Percentiles rank a stretch among this genome's conserved stretches.
These are phyloP conservation scores for Sporothrix luriei DNA, from an alignment of 2,329 filamentous ascomycete genomes.

Conservation along the genomic window DNA sequence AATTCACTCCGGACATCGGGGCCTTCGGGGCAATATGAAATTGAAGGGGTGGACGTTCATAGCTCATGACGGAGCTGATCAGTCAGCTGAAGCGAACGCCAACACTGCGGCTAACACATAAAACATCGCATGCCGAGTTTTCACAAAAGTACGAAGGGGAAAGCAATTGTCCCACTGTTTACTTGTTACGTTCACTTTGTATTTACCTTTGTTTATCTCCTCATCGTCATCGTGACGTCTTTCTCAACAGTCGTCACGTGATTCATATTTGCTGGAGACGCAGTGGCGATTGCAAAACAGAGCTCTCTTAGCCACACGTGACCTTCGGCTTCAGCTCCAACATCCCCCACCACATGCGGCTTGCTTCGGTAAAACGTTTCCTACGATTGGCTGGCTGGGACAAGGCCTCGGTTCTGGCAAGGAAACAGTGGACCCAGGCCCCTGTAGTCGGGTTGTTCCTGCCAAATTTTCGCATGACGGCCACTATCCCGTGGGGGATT, in stretches of 20 bases:
- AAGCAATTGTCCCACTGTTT: too few relatives aligned
- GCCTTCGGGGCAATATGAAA: neutral
- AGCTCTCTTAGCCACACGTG: conserved; percentile 21
- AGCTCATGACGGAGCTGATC: neutral
- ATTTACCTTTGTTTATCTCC: too few relatives aligned
- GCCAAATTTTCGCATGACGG: neutral
- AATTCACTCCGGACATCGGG: neutral
- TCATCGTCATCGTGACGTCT: too few relatives aligned
- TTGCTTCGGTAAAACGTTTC: conserved; percentile 34
- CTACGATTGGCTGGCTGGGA: conserved; percentile 32
- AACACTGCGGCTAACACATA: too few relatives aligned
- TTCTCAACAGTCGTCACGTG: too few relatives aligned
- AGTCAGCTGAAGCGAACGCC: too few relatives aligned
- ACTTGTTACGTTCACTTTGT: too few relatives aligned
- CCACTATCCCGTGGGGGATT: neutral
- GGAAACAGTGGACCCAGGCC: conserved; percentile 16
- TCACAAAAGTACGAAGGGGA: too few relatives aligned
- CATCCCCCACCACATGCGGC: neutral
- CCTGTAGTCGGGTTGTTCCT: conserved; percentile 15
- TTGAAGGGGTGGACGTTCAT: neutral
- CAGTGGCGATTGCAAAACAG: too few relatives aligned
- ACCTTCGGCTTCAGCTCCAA: neutral
- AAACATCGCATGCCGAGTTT: too few relatives aligned
- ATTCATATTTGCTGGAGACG: too few relatives aligned
- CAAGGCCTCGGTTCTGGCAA: conserved; percentile 26